Base-by-base conservation (phyloP, 805 yeast genomes). In the Kuraishia cidri region DNA sequence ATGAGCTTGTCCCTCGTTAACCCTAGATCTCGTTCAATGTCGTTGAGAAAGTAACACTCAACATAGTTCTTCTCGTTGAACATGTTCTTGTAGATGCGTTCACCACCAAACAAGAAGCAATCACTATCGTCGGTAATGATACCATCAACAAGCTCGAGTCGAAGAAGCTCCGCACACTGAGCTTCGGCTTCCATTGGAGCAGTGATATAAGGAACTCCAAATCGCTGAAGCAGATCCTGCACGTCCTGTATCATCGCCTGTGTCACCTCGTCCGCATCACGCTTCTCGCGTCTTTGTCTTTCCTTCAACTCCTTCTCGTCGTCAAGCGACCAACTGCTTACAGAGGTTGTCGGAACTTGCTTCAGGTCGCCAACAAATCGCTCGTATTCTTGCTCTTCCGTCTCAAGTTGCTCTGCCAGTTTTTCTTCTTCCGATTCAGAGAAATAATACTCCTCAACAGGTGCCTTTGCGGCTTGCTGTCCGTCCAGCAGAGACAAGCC, bases 121-220 rank as follows among this genome's bases (percentile, higher is more conserved):
- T 92, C 99, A 43, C 95, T 85, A 62, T 92, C 99, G 57, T 92
- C 99, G 0, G 98, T 92, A 16, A 92, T 79, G 5, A 92, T 80
- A 0, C 98, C 99, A 54, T 92, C 97, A 4, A 90, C 96, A 13
- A 92, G 60, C 0, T 70, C 73, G 15, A 87, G 53, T n/a, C 55
- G 48, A 25, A 75, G 54, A 5, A 92, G 57, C 42, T 80, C 84
- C 0, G 95, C 96, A 58, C 99, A 92, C 48, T 92, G 98, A 0
- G 98, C 97, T 58, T 92, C 99, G 2, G 98, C 98, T 56, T 92
- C 99, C 88, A 86, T 86, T 1, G 98, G 99, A 0, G 98, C 97
- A 0, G 95, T 84, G 7, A 92, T 70, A 43, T 75, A 92, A 0
- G 99, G 99, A 4, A 92, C 82, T 1, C 98, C 98, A 63, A 92